phyloP scores from a whole-genome alignment of 352 stramenopile genomes.

The Globisporangium recalcitrans region DNA sequence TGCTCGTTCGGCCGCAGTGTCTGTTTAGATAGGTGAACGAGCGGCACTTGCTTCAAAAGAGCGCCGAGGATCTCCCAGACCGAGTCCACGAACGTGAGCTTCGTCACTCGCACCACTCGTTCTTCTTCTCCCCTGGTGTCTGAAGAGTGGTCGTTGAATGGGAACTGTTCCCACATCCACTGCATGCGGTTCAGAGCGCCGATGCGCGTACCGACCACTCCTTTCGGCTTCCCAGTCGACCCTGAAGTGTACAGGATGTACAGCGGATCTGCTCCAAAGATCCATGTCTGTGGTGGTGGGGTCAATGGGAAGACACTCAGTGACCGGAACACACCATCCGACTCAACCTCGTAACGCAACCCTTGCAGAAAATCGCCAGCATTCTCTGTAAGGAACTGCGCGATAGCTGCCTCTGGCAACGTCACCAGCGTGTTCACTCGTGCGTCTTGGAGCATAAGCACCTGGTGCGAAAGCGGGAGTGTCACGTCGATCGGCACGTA shows the following conservation, averaged over 20 bases:
- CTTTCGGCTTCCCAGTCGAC: slow-evolving; percentile 35
- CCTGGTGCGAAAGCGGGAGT: slow-evolving; percentile 25
- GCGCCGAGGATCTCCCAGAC: slow-evolving; percentile 54
- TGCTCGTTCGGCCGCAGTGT: no score
- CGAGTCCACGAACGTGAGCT: slow-evolving; percentile 31
- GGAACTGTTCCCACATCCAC: slow-evolving; percentile 44
- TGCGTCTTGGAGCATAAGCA: slow-evolving; percentile 22
- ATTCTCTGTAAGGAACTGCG: slow-evolving; percentile 13
- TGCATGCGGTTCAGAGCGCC: slow-evolving; percentile 37
- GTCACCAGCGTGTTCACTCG: slow-evolving; percentile 30
- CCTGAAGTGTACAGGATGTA: slow-evolving; percentile 65
- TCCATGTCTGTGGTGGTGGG: neutral
- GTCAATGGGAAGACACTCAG: slow-evolving; percentile 21
- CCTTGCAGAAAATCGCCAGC: neutral
- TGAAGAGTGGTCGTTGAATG: slow-evolving; percentile 19
- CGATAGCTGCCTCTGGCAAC: slow-evolving; percentile 18
- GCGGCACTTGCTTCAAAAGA: slow-evolving; percentile 29
- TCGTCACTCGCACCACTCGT: slow-evolving; percentile 38
- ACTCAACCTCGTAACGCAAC: neutral
- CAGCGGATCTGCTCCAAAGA: slow-evolving; percentile 17
- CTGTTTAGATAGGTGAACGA: slow-evolving; percentile 33
- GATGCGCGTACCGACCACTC: slow-evolving; percentile 40
- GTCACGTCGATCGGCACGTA: slow-evolving; percentile 46
- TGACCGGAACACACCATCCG: slow-evolving; percentile 13
- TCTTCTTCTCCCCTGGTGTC: slow-evolving; percentile 12